Evolutionary conservation across 345 rosid genomes (phyloP), one percentile per base, ranked within the genome.

Genomic region (Corymbia maculata): DNA sequence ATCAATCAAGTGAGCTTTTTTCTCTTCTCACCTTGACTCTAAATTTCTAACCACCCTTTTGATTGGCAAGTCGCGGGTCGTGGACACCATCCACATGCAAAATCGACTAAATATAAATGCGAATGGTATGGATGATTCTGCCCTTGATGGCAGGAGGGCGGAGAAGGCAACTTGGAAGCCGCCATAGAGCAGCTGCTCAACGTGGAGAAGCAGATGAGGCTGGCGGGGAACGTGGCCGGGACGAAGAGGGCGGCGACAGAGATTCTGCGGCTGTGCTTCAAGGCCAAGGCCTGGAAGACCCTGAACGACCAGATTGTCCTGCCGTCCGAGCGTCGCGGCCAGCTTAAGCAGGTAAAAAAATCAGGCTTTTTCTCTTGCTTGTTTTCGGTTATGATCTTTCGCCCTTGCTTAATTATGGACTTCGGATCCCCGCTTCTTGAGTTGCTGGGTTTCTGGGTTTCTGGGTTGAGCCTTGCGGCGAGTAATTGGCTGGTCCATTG

Each of bases 171-270:
- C 68, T 88, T 96, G 88, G 97, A 93, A 90, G 88, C 95, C 51
- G 91, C 92, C 79, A 94, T 97, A 66, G 99, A 95, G 89, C 94
- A 93, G 85, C 92, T 96, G 75, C 91, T 95, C 90, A 93, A 93
- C 86, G 95, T 91, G 21, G 99, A 96, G 95, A 96, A 97, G 94
- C 98, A 94, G 90, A 93, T 92, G 99, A 94, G 99, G 87, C 89
- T 93, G 7, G 96, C 96, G 79, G 96, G 96, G 30, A 97, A 97
- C 11, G 98, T 96, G 52, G 89, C 96, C 52, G 98, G 94, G 13
- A 95, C 97, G 30, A 97, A 93, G 90, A 95, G 94, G 93, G 95
- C 99, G 7, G 96, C 91, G 36, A 93, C 94, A 21, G 96, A 96
- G 42, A 96, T 97, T 89, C 88, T 97, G 52, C 91, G 94, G 87